phyloP scores from a whole-genome alignment of 805 yeast species.

The Phaffomyces antillensis region DNA sequence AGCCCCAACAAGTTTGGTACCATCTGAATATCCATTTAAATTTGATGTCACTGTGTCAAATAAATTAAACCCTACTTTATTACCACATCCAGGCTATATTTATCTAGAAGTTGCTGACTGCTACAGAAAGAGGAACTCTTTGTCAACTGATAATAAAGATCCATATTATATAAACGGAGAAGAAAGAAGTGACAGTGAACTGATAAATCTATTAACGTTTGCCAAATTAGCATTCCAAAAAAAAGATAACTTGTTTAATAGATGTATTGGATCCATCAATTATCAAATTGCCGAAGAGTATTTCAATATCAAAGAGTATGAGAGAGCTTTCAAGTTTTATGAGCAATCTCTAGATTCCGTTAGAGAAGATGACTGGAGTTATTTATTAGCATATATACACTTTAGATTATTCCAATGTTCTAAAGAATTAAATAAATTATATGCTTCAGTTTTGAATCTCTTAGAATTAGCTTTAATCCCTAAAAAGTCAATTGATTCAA shows the following conservation, averaged over 20 bases:
- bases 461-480: conserved; percentile 27
- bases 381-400: conserved; percentile 27
- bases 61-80: conserved; percentile 23
- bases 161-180: conserved; percentile 3
- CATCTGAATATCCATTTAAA: conserved; percentile 31
- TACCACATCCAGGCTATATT: conserved; percentile 38
- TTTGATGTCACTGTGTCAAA: conserved; percentile 14
- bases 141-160: conserved; percentile 10
- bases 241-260: conserved; percentile 27
- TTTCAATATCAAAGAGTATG: conserved; percentile 26
- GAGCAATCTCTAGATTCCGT: conserved; percentile 31
- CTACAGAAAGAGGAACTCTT: conserved; percentile 18
- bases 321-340: conserved; percentile 35
- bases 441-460: conserved; percentile 27
- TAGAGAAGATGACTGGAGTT: conserved; percentile 36
- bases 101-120: conserved; percentile 33
- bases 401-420: conserved; percentile 34
- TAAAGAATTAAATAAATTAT: conserved; percentile 23
- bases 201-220: conserved; percentile 28
- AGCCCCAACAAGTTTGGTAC: conserved; percentile 38
- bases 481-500: conserved; percentile 2
- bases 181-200: conserved; percentile 8
- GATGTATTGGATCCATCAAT: conserved; percentile 36
- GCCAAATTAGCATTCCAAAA: conserved; percentile 31
- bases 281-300: conserved; percentile 48